Base-by-base conservation (phyloP, 345 rosid genomes). In the Punica granatum region DNA sequence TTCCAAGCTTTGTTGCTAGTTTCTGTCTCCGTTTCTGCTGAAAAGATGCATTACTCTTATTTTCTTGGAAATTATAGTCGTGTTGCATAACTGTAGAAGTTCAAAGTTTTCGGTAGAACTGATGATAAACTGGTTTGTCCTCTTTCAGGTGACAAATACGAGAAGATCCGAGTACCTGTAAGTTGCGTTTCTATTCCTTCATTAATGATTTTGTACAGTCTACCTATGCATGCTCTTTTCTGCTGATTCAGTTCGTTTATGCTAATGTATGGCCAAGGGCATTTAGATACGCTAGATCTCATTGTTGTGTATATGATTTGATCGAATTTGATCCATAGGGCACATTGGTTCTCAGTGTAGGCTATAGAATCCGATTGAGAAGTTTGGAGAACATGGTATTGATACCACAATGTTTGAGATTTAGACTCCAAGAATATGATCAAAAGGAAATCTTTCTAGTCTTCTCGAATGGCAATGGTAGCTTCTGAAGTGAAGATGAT, bases 121-220 rank as follows among this genome's bases (percentile, higher is more conserved):
- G 15, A 35, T 3, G 31, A 62, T 63, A 21, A 21, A 32, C 48
- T 42, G 71, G 46, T 43, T n/a, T 48, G 64, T 21, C 53, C 68
- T 30, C 37, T 83, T 76, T 61, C 84, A 92, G 98, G 88, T 41
- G 63, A 67, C 71, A 36, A 83, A 71, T 59, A 73, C 83, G 14
- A 72, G 87, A 80, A 80, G 83, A 74, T 71, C 69, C 18, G 85
- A 77, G 72, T 73, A 59, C 64, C n/a, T 84, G 88, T 85, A 37
- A 75, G 83, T 65, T 67, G 63, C 61, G 18, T 30, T 53, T 64
- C 58, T 33, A 26, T 53, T 70, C 19, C 8, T n/a, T n/a, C 12
- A 34, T n/a, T 51, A 37, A 26, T 26, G 41, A 31, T 14, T 49
- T 63, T 18, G 0, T 9, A 28, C 28, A 31, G 21, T 37, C 63